Percentiles rank a stretch among this genome's conserved stretches.
These are phyloP conservation scores for Cynara cardunculus DNA, from an alignment of 129 eudicot species.

Conservation along the genomic window DNA sequence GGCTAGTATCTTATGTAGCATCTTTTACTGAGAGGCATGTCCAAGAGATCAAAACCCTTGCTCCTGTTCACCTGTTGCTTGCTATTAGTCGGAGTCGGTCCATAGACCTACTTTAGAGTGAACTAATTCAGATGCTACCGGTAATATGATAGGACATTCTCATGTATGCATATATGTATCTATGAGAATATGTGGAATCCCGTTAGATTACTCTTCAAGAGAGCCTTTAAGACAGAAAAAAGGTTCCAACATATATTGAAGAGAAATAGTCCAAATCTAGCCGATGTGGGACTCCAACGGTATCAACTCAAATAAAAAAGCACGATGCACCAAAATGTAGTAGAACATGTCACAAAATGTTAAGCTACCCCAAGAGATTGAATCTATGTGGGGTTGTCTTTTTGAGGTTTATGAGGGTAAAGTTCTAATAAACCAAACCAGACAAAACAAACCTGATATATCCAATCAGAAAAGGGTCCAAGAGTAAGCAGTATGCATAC, in stretches of 20 bases:
- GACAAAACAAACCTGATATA: background rate
- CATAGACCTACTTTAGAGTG: background rate
- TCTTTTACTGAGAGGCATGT: too few species aligned
- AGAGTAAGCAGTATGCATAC: background rate
- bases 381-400: background rate
- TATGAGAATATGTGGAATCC: background rate
- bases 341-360: too few species aligned
- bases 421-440: background rate
- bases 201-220: too few species aligned
- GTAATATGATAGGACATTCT: background rate
- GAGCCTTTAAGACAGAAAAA: background rate
- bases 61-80: too few species aligned
- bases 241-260: background rate
- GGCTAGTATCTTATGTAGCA: background rate
- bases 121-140: background rate
- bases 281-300: background rate
- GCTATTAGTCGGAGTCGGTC: too few species aligned
- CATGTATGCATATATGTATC: background rate
- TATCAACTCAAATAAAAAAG: background rate
- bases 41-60: too few species aligned
- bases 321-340: background rate
- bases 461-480: background rate
- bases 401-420: background rate
- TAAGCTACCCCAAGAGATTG: background rate
- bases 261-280: background rate